A percentile compares a stretch with the other conserved stretches of the same genome.
Conservation (phyloP, 2,329 filamentous ascomycete genomes). For the Pseudocercospora vitis region DNA sequence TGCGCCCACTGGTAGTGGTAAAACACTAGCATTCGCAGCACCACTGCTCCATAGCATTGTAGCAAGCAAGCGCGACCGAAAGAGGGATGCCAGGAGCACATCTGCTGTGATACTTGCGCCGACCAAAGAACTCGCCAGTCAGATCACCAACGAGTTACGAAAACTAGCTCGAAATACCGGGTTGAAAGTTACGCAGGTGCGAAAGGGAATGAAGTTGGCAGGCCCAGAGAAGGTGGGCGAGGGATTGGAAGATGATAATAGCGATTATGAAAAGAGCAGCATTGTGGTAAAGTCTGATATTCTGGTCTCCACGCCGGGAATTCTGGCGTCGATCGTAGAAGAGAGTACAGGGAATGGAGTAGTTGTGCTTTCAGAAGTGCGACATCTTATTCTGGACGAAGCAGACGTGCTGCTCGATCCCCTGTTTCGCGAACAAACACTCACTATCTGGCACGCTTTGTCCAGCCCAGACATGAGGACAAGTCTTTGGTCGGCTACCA, state of each 20-base stretch:
- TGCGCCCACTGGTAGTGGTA: constrained; percentile 93
- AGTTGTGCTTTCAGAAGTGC: constrained; percentile 55
- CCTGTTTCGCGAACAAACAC: constrained; percentile 84
- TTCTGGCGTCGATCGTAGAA: constrained; percentile 72
- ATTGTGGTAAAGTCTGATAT: constrained; percentile 71
- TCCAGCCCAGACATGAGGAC: constrained; percentile 67
- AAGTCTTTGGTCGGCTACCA: constrained; percentile 93
- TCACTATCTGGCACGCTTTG: constrained; percentile 80
- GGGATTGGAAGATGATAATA: constrained; percentile 15
- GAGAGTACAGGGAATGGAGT: constrained; percentile 42
- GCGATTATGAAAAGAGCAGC: constrained; percentile 40
- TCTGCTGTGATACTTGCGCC: constrained; percentile 51
- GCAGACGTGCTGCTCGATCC: constrained; percentile 91
- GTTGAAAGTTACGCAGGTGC: constrained; percentile 77
- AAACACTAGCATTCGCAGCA: constrained; percentile 90
- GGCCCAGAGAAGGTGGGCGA: constrained; percentile 36
- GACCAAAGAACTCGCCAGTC: constrained; percentile 52
- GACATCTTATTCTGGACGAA: constrained; percentile 81
- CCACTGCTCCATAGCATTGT: constrained; percentile 75
- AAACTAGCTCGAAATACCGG: constrained; percentile 78
- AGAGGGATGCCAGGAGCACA: constrained; percentile 24
- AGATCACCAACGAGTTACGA: constrained; percentile 67
- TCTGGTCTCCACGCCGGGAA: constrained; percentile 75
- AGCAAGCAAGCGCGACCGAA: constrained; percentile 32
- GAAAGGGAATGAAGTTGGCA: constrained; percentile 73